These are phyloP conservation scores for Myxozyma nipponensis DNA, from an alignment of 805 yeast species.

Conservation along the genomic window DNA sequence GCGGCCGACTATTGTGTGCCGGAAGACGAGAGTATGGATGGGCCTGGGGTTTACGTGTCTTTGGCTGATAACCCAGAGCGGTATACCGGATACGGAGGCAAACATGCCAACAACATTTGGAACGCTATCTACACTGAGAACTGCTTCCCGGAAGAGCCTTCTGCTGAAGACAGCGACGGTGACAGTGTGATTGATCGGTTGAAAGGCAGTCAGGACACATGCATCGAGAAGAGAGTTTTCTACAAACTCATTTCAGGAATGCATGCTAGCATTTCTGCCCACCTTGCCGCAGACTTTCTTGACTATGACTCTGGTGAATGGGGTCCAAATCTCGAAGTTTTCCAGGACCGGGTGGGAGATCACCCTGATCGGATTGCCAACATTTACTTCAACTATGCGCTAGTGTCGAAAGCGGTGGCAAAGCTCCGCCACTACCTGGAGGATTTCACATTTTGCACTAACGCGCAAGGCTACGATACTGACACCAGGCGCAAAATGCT, in stretches of 20 bases:
- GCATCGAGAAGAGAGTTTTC: conserved; percentile 83
- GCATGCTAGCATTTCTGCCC: conserved; percentile 95
- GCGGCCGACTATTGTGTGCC: conserved; percentile 44
- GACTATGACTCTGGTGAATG: conserved; percentile 70
- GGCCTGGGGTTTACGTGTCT: conserved; percentile 67
- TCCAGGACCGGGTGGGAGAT: conserved; percentile 85
- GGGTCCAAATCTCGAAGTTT: conserved; percentile 76
- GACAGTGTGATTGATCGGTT: neutral
- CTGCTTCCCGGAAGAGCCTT: conserved; percentile 56
- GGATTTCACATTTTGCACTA: conserved; percentile 47
- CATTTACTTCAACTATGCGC: conserved; percentile 86
- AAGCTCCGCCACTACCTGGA: conserved; percentile 56
- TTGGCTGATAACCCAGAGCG: conserved; percentile 88
- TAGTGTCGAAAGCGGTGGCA: conserved; percentile 74
- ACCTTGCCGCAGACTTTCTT: conserved; percentile 77
- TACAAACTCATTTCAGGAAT: conserved; percentile 84
- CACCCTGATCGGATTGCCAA: conserved; percentile 86
- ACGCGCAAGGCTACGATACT: conserved; percentile 39
- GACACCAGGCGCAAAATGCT: conserved; percentile 46
- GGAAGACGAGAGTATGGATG: conserved; percentile 37
- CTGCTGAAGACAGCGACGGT: conserved; percentile 40
- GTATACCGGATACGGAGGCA: conserved; percentile 94
- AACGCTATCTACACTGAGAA: conserved; percentile 85
- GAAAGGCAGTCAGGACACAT: conserved; percentile 42
- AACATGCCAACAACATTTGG: conserved; percentile 91